Evolutionary conservation across 164 flowering plant species (phyloP).

Genomic region (Piper longum): DNA sequence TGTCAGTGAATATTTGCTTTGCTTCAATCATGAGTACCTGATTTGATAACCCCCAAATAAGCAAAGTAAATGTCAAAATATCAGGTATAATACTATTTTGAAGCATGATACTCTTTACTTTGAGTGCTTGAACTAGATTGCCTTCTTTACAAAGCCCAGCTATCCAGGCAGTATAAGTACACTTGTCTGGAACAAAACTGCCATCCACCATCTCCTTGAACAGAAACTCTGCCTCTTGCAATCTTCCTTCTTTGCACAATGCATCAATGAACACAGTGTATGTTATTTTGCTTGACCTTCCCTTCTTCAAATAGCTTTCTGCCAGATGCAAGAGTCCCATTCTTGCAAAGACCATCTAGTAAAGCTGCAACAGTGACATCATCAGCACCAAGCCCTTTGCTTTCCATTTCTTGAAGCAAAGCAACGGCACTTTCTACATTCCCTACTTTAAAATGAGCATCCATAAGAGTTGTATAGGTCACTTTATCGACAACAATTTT

Average conservation of each 20-base stretch:
- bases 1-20: slow-evolving; percentile 24
- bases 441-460: slow-evolving; percentile 27
- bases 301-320: slow-evolving; percentile 12
- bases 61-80: slow-evolving; percentile 22
- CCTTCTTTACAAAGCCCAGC: slow-evolving; percentile 20
- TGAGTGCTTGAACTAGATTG: slow-evolving; percentile 25
- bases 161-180: slow-evolving; percentile 23
- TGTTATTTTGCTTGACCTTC: slow-evolving; percentile 19
- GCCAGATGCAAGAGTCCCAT: slow-evolving; percentile 20
- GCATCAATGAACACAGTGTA: slow-evolving; percentile 26
- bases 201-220: slow-evolving; percentile 21
- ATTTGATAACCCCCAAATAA: slow-evolving; percentile 26
- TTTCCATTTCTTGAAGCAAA: slow-evolving; percentile 13
- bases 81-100: slow-evolving; percentile 18
- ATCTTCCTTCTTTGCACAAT: slow-evolving; percentile 21
- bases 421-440: slow-evolving; percentile 17
- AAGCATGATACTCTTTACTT: slow-evolving; percentile 25
- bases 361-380: slow-evolving; percentile 18
- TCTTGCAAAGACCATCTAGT: slow-evolving; percentile 28
- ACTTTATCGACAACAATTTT: slow-evolving; percentile 22
- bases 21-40: slow-evolving; percentile 35
- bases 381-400: slow-evolving; percentile 23
- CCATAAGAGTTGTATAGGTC: slow-evolving; percentile 20
- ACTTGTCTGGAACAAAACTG: slow-evolving; percentile 24
- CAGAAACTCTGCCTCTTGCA: slow-evolving; percentile 15